These are phyloP conservation scores for Priceomyces haplophilus DNA, from an alignment of 805 yeast species.

Conservation along the genomic window DNA sequence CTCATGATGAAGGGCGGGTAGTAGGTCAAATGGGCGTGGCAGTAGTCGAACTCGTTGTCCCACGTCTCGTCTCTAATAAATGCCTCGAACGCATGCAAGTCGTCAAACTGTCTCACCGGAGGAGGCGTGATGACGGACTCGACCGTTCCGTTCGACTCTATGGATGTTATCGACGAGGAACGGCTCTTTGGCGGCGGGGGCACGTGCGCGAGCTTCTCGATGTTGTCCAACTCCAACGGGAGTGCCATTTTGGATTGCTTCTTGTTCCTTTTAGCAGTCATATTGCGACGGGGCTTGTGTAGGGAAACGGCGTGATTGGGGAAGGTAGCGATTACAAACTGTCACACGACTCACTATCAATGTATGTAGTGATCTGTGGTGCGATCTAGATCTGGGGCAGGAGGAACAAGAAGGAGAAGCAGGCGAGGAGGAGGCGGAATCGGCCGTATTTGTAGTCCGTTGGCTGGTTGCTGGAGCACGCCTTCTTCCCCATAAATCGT, in stretches of 20 bases:
- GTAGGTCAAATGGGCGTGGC: constrained; percentile 64
- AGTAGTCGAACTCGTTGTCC: constrained; percentile 69
- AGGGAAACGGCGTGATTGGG: neutral
- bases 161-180: constrained; percentile 37
- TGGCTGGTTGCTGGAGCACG: neutral
- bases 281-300: constrained; percentile 8
- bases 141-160: constrained; percentile 31
- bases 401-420: too few species aligned
- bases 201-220: constrained; percentile 38
- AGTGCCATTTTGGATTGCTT: constrained; percentile 20
- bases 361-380: too few species aligned
- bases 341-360: too few species aligned
- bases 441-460: neutral
- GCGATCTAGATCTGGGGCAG: too few species aligned
- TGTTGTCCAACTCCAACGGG: constrained; percentile 35
- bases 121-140: constrained; percentile 37
- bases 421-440: neutral
- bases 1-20: constrained; percentile 71
- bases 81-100: constrained; percentile 57
- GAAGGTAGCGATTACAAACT: too few species aligned
- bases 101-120: constrained; percentile 54
- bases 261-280: constrained; percentile 30
- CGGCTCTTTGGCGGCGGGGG: constrained; percentile 38
- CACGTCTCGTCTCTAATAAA: constrained; percentile 69
- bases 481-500: neutral